Conservation (phyloP, 768 basidiomycete genomes). For the Pisolithus marmoratus region DNA sequence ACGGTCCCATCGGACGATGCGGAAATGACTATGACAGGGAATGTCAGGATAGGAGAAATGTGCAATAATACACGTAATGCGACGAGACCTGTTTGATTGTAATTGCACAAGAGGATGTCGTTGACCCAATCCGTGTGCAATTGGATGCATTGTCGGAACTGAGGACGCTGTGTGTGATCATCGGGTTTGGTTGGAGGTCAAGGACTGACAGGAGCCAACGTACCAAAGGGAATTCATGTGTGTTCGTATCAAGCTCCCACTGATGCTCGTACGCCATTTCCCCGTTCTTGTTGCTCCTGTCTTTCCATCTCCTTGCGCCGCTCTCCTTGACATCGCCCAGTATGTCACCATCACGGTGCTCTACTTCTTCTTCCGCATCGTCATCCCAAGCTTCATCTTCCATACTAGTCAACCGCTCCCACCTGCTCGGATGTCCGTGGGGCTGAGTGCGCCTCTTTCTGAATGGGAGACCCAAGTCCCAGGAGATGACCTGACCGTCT, state of each 20-base stretch:
- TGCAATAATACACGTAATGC: neutral
- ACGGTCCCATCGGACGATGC: conserved; percentile 95
- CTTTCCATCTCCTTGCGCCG: conserved; percentile 23
- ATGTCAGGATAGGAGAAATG: conserved; percentile 4
- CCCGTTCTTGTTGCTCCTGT: conserved; percentile 20
- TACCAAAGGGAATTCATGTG: conserved; percentile 45
- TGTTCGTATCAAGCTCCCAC: conserved; percentile 72
- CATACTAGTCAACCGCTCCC: conserved; percentile 88
- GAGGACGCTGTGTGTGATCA: conserved; percentile 36
- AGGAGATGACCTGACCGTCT: conserved; percentile 82
- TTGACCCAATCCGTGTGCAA: conserved; percentile 96
- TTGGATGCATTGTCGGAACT: conserved; percentile 86
- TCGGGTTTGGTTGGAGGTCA: conserved; percentile 6
- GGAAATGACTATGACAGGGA: conserved; percentile 57
- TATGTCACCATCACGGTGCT: conserved; percentile 69
- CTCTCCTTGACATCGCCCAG: conserved; percentile 62
- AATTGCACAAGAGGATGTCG: conserved; percentile 86
- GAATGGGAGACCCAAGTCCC: conserved; percentile 76
- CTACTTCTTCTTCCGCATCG: conserved; percentile 56
- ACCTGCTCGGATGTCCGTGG: conserved; percentile 36
- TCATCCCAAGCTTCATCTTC: conserved; percentile 64
- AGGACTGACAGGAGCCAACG: conserved; percentile 16
- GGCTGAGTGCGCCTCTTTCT: conserved; percentile 33
- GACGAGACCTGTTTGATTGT: conserved; percentile 75
- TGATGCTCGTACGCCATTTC: conserved; percentile 59